These are phyloP conservation scores for Elsinoe batatas DNA, from an alignment of 2,329 filamentous ascomycete species.

Conservation along the genomic window DNA sequence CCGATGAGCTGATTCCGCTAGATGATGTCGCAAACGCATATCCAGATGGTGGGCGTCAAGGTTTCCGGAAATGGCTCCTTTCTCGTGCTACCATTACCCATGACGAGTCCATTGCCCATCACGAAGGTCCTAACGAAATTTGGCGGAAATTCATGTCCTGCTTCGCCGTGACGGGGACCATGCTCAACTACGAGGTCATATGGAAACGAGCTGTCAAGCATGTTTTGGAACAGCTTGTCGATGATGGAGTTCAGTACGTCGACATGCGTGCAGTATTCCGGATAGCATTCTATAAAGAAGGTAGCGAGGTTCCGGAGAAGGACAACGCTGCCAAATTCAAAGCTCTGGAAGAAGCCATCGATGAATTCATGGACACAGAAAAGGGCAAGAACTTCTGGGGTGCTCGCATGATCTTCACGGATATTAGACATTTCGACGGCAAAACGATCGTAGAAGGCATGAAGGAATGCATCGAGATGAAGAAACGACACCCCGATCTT, in stretches of 20 bases:
- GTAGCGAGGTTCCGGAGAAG: constrained; percentile 53
- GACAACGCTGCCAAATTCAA: constrained; percentile 62
- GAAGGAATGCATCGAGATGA: constrained; percentile 77
- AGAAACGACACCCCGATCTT: constrained; percentile 66
- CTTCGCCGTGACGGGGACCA: constrained; percentile 62
- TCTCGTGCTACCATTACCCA: constrained; percentile 60
- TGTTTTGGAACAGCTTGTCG: constrained; percentile 60
- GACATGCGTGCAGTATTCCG: constrained; percentile 72
- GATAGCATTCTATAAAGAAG: constrained; percentile 57
- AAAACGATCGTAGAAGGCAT: constrained; percentile 63
- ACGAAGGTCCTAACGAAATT: constrained; percentile 72
- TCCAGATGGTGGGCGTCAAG: constrained; percentile 58
- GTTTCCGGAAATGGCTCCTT: constrained; percentile 70
- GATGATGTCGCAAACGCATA: constrained; percentile 60
- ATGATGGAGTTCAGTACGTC: constrained; percentile 75
- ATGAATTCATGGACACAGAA: constrained; percentile 60
- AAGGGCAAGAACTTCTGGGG: constrained; percentile 76
- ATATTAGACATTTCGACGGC: constrained; percentile 54
- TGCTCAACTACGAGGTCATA: constrained; percentile 85
- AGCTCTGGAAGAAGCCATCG: constrained; percentile 67
- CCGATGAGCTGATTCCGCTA: constrained; percentile 50
- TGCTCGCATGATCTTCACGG: constrained; percentile 74
- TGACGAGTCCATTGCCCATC: constrained; percentile 65
- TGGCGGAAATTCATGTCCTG: constrained; percentile 77
- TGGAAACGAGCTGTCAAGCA: constrained; percentile 65